Evolutionary conservation across 2,329 filamentous ascomycete genomes (phyloP), one percentile per base, ranked within the genome.

Genomic region (Xylariaceae sp.): DNA sequence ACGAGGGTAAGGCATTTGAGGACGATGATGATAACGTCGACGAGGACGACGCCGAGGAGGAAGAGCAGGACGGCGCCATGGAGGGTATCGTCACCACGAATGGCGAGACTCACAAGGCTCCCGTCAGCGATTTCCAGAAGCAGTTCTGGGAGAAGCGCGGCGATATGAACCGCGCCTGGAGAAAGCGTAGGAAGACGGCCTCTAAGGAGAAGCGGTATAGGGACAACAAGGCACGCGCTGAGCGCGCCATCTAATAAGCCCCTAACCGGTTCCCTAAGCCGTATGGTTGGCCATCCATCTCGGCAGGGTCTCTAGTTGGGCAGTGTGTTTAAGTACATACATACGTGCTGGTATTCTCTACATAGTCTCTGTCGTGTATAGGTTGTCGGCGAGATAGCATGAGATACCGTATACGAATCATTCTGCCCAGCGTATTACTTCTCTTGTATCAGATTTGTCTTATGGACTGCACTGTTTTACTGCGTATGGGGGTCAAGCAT

Each of bases 141-240:
- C 87, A 83, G 79, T 89, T 89, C 72, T 88, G 85, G 80, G 82
- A 87, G 65, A 82, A 87, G 63, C 76, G 86, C 13, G 80, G 86
- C 1, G 82, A 88, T 45, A 75, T 87, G 56, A 88, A 87, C 68
- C 75, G 81, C 56, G 82, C 83, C 11, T 89, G 86, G 86, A 87
- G 86, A 76, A 81, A 78, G 70, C 77, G 86, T 58, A 78, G 83
- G 64, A 87, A 87, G 76, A 74, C 79, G 61, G 84, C 78, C 3
- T 77, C 80, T 37, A 89, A 89, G 77, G 84, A 87, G 72, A 87
- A 84, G 76, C 78, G 85, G 52, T 86, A 88, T 68, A 77, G 82
- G 58, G 85, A 88, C 62, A 88, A 88, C 69, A 82, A 80, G 68
- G 79, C 82, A 39, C 76, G 82, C 57, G 79, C 80, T 35, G 73